Percentiles rank a stretch among this genome's conserved stretches.
Conservation (phyloP, 2,329 filamentous ascomycete species). For the Arthrobotrys iridis region DNA sequence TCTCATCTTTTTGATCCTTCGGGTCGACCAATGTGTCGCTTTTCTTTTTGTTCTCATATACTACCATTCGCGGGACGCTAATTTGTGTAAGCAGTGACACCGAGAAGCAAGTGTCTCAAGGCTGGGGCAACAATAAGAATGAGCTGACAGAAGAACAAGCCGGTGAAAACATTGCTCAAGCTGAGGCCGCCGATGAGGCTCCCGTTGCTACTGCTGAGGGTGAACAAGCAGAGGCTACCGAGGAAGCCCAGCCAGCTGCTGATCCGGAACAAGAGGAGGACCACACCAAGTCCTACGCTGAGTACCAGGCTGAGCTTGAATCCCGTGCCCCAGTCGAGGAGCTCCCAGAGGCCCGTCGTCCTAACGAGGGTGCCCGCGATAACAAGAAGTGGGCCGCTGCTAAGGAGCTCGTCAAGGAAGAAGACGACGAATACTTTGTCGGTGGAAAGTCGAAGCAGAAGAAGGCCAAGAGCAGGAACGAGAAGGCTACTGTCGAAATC, state of each 20-base stretch:
- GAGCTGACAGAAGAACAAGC: conserved; percentile 92
- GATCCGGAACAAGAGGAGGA: conserved; percentile 76
- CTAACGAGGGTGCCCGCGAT: conserved; percentile 88
- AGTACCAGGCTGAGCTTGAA: conserved; percentile 81
- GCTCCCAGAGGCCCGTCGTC: conserved; percentile 78
- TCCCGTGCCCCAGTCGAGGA: conserved; percentile 67
- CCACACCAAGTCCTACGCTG: conserved; percentile 87
- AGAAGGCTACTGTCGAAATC: conserved; percentile 88
- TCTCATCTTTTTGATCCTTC: conserved; percentile 14
- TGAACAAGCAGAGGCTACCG: conserved; percentile 62
- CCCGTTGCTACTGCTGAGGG: conserved; percentile 64
- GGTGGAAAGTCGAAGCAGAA: conserved; percentile 78
- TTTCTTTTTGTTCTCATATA: background rate
- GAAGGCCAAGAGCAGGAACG: conserved; percentile 85
- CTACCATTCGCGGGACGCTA: background rate
- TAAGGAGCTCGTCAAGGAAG: conserved; percentile 74
- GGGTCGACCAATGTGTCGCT: background rate
- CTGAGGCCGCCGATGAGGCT: conserved; percentile 77
- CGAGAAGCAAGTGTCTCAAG: conserved; percentile 86
- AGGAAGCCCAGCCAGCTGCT: conserved; percentile 58
- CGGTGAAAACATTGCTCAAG: conserved; percentile 86
- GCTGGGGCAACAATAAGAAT: conserved; percentile 85
- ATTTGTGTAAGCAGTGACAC: conserved; percentile 70
- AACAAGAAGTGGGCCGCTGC: conserved; percentile 94
- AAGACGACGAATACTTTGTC: conserved; percentile 78